Evolutionary conservation across 176 grass and related monocot genomes (phyloP).

Genomic region (Triticum timopheevii): DNA sequence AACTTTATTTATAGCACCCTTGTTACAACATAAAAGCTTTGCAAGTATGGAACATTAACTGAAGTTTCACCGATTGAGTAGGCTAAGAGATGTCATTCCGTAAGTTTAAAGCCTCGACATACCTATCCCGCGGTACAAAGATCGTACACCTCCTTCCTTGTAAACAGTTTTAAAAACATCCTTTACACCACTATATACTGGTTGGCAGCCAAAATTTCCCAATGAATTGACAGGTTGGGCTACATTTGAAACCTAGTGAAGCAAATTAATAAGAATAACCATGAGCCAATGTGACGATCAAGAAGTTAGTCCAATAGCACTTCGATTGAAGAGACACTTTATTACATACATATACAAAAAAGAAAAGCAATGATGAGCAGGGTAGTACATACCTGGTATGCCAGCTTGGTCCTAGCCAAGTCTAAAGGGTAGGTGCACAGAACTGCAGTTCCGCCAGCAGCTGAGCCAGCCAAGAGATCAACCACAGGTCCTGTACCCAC

Average conservation of each 20-base stretch:
- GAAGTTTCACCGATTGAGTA: not conserved
- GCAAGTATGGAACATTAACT: not conserved
- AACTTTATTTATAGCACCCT: not conserved
- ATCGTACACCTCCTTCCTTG: slow-evolving; percentile 71
- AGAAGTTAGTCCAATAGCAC: not conserved
- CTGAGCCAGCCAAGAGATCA: slow-evolving; percentile 93
- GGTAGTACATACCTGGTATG: slow-evolving; percentile 73
- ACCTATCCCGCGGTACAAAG: slow-evolving; percentile 88
- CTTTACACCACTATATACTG: slow-evolving; percentile 67
- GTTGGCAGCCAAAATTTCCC: slow-evolving; percentile 46
- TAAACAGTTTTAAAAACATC: slow-evolving; percentile 93
- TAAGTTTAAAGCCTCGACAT: not conserved
- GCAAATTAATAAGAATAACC: slow-evolving; percentile 16
- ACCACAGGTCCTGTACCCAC: slow-evolving; percentile 79
- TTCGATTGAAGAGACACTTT: not conserved
- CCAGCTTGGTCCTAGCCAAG: slow-evolving; percentile 88
- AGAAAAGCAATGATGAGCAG: not conserved
- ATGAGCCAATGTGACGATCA: not conserved
- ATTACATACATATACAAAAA: not conserved
- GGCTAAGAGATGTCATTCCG: not conserved
- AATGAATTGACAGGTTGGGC: slow-evolving; percentile 44
- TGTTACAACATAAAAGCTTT: not conserved
- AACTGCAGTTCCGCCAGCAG: slow-evolving; percentile 94
- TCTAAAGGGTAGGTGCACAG: slow-evolving; percentile 94
- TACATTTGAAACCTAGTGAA: slow-evolving; percentile 46